Evolutionary conservation across 2,329 filamentous ascomycete species (phyloP).

Genomic region (Leptosphaerulina australis): DNA sequence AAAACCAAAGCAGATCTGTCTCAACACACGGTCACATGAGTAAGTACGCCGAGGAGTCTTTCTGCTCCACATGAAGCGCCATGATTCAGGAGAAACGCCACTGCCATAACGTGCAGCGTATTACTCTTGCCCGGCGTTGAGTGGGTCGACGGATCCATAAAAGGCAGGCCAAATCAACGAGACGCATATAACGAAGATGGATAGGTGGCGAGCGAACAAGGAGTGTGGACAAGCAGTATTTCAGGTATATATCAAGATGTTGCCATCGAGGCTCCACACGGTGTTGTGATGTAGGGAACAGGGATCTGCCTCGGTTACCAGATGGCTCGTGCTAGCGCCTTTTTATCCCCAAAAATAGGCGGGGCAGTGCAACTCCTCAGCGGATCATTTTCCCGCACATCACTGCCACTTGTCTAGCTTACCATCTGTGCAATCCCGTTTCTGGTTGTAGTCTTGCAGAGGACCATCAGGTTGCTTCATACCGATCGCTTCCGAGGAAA

Average conservation of each 20-base stretch:
- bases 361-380: constrained; percentile 36
- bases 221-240: not conserved
- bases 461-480: not conserved
- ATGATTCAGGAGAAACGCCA: constrained; percentile 10
- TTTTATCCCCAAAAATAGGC: constrained; percentile 36
- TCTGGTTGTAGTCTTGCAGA: constrained; percentile 5
- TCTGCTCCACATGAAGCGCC: not conserved
- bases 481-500: constrained; percentile 23
- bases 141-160: not conserved
- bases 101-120: not conserved
- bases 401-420: constrained; percentile 27
- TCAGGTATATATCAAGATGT: constrained; percentile 5
- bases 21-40: not conserved
- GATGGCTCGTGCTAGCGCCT: constrained; percentile 19
- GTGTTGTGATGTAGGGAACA: constrained; percentile 13
- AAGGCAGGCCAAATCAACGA: not conserved
- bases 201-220: not conserved
- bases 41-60: not conserved
- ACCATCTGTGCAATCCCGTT: constrained; percentile 9
- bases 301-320: constrained; percentile 25
- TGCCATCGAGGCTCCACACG: constrained; percentile 1
- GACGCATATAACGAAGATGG: not conserved
- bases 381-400: constrained; percentile 24
- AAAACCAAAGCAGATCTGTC: not conserved
- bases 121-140: not conserved